phyloP scores from a whole-genome alignment of 2,329 filamentous ascomycete species.

The Scedosporium dehoogii region DNA sequence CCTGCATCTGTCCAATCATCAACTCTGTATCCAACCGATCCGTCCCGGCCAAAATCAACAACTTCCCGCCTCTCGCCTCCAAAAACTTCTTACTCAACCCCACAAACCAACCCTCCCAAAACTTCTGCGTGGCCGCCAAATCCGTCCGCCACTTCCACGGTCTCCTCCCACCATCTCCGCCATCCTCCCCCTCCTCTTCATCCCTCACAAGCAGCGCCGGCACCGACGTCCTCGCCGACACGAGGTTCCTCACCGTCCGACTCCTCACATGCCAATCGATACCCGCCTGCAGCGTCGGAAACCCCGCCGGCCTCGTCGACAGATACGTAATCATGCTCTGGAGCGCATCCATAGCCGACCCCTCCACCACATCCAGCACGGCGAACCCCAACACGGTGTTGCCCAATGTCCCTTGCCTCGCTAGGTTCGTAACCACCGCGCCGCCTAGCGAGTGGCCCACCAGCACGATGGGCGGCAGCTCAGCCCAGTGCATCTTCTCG shows the following conservation, averaged over 20 bases:
- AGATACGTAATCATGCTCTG: slow-evolving; percentile 92
- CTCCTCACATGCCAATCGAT: slow-evolving; percentile 93
- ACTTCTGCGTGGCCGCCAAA: slow-evolving; percentile 71
- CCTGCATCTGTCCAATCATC: slow-evolving; percentile 96
- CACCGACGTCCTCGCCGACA: slow-evolving; percentile 80
- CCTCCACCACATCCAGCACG: slow-evolving; percentile 91
- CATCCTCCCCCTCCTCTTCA: slow-evolving; percentile 23
- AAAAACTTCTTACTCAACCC: slow-evolving; percentile 86
- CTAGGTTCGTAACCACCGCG: slow-evolving; percentile 79
- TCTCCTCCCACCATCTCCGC: slow-evolving; percentile 18
- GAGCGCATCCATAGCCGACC: slow-evolving; percentile 88
- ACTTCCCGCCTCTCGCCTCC: slow-evolving; percentile 68
- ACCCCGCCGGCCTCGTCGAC: slow-evolving; percentile 67
- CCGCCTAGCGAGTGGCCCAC: slow-evolving; percentile 91
- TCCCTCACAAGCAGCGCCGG: slow-evolving; percentile 60
- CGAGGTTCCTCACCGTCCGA: slow-evolving; percentile 72
- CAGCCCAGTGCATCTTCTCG: slow-evolving; percentile 59
- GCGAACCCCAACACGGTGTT: slow-evolving; percentile 69
- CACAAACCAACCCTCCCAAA: slow-evolving; percentile 90
- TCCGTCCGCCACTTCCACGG: slow-evolving; percentile 83
- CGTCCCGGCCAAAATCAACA: slow-evolving; percentile 77
- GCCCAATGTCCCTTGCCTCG: slow-evolving; percentile 55
- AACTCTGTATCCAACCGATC: slow-evolving; percentile 84
- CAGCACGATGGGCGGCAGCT: slow-evolving; percentile 65
- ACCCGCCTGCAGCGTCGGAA: slow-evolving; percentile 65